These are phyloP conservation scores for Cymbopogon flexuosus DNA, from an alignment of 202 grass and related monocot species.

Conservation along the genomic window DNA sequence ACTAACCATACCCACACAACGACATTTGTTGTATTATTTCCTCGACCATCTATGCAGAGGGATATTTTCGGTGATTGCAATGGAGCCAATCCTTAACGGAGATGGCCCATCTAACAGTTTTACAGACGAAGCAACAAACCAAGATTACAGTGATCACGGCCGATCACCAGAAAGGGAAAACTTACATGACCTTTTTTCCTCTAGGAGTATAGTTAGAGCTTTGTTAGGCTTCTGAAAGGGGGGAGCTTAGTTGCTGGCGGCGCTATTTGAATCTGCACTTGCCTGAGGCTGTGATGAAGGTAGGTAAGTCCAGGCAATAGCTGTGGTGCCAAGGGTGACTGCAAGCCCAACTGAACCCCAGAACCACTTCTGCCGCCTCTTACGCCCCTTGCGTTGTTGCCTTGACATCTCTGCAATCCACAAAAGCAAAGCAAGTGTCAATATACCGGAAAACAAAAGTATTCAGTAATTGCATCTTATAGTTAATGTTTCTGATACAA, in stretches of 20 bases:
- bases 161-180: constrained; percentile 42
- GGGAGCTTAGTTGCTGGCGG: constrained; percentile 33
- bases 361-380: constrained; percentile 77
- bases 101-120: constrained; percentile 41
- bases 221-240: constrained; percentile 43
- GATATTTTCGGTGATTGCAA: constrained; percentile 21
- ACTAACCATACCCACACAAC: constrained; percentile 16
- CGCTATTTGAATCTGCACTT: constrained; percentile 31
- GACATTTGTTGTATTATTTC: constrained; percentile 48
- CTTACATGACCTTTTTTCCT: constrained; percentile 39
- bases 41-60: constrained; percentile 35
- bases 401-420: constrained; percentile 63
- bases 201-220: constrained; percentile 57
- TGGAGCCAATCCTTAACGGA: constrained; percentile 44
- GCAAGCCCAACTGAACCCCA: constrained; percentile 74
- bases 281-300: constrained; percentile 36
- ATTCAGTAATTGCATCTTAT: background rate
- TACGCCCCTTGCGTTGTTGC: constrained; percentile 57
- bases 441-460: background rate
- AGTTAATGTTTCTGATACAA: background rate
- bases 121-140: constrained; percentile 36
- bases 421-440: background rate
- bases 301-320: constrained; percentile 71
- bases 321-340: constrained; percentile 55
- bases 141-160: constrained; percentile 40